Evolutionary conservation across 805 yeast species (phyloP).

Genomic region (Osmozyma mogii): DNA sequence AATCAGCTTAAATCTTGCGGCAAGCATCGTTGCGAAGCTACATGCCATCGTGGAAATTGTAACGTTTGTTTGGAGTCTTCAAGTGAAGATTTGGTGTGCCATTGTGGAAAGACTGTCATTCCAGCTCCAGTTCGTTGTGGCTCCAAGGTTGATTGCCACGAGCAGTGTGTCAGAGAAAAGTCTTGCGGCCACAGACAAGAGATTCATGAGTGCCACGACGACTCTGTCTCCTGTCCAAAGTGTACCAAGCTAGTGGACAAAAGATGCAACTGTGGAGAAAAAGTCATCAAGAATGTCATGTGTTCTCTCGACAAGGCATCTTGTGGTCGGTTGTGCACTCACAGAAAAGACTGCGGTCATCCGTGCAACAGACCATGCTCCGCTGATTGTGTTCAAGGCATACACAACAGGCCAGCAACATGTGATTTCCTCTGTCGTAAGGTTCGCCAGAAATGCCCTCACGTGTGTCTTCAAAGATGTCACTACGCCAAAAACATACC

Average conservation of each 20-base stretch:
- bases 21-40: slow-evolving; percentile 54
- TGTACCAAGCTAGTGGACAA: slow-evolving; percentile 57
- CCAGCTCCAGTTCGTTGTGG: slow-evolving; percentile 87
- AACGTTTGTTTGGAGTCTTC: slow-evolving; percentile 73
- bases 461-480: slow-evolving; percentile 54
- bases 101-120: slow-evolving; percentile 72
- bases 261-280: slow-evolving; percentile 54
- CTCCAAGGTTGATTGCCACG: slow-evolving; percentile 50
- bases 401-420: slow-evolving; percentile 38
- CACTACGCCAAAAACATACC: slow-evolving; percentile 41
- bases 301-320: slow-evolving; percentile 65
- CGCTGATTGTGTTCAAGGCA: slow-evolving; percentile 50
- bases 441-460: slow-evolving; percentile 53
- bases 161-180: slow-evolving; percentile 52
- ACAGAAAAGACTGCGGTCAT: slow-evolving; percentile 32
- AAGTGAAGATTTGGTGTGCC: slow-evolving; percentile 70
- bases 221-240: slow-evolving; percentile 57
- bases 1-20: slow-evolving; percentile 54
- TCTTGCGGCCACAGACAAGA: slow-evolving; percentile 68
- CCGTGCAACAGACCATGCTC: slow-evolving; percentile 52
- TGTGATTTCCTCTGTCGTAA: slow-evolving; percentile 59
- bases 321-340: slow-evolving; percentile 41
- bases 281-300: slow-evolving; percentile 50
- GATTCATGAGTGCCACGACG: slow-evolving; percentile 71
- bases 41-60: slow-evolving; percentile 77